Conservation (phyloP, 2,329 filamentous ascomycete species). For the Phialophora tarda region DNA sequence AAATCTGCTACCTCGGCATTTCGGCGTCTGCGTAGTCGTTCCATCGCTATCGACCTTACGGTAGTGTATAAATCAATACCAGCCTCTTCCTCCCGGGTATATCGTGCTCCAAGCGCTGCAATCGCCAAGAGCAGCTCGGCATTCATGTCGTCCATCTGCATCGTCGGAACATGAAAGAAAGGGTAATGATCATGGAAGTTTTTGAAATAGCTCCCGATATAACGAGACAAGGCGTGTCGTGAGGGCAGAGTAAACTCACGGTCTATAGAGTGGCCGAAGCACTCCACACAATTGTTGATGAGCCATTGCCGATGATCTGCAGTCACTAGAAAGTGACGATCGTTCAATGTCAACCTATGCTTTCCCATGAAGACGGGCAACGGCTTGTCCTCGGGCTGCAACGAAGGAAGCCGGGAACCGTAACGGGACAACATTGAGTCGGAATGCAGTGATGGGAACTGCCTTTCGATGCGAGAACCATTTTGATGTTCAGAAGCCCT, state of each 20-base stretch:
- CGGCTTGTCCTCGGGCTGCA: conserved; percentile 45
- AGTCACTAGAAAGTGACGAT: conserved; percentile 40
- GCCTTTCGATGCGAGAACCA: background rate
- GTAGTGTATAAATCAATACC: conserved; percentile 4
- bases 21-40: background rate
- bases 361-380: background rate
- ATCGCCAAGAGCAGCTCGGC: conserved; percentile 6
- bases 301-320: conserved; percentile 43
- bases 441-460: background rate
- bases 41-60: background rate
- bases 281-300: conserved; percentile 27
- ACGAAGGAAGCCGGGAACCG: conserved; percentile 47
- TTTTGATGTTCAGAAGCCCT: conserved; percentile 18
- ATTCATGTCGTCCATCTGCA: background rate
- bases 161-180: conserved; percentile 13
- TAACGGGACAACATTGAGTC: conserved; percentile 44
- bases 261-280: conserved; percentile 19
- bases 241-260: conserved; percentile 24
- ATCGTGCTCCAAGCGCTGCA: conserved; percentile 12
- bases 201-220: conserved; percentile 7
- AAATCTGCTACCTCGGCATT: background rate
- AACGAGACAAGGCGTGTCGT: conserved; percentile 3
- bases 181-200: conserved; percentile 20
- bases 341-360: conserved; percentile 3
- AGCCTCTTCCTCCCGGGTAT: conserved; percentile 1